These are phyloP conservation scores for Fusarium sp. DNA, from an alignment of 2,329 filamentous ascomycete genomes.

Conservation along the genomic window DNA sequence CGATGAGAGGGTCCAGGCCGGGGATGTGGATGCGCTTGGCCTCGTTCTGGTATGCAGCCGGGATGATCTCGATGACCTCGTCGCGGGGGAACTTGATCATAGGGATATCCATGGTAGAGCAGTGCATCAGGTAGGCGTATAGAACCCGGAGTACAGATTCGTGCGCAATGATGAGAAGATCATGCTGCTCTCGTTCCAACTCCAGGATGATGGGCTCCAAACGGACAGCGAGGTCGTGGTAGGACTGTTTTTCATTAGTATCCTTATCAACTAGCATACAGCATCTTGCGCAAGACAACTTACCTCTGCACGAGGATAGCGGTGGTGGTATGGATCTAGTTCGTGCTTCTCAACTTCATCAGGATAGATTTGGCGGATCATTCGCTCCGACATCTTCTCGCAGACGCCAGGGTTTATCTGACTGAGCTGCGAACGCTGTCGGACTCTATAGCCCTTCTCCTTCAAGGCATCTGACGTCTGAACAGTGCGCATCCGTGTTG, in stretches of 20 bases:
- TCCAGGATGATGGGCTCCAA: conserved; percentile 98
- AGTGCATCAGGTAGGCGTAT: conserved; percentile 98
- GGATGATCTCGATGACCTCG: conserved; percentile 98
- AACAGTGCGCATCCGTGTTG: conserved; percentile 85
- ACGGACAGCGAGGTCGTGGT: conserved; percentile 97
- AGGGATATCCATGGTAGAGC: conserved; percentile 93
- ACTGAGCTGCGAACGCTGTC: conserved; percentile 94
- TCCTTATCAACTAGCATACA: background rate
- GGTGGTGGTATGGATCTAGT: conserved; percentile 93
- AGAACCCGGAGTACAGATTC: conserved; percentile 96
- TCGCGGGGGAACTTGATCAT: conserved; percentile 92
- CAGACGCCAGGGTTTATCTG: conserved; percentile 97
- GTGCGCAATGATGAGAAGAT: conserved; percentile 97
- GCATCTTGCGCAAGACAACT: background rate
- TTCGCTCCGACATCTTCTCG: conserved; percentile 86
- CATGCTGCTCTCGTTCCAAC: conserved; percentile 94
- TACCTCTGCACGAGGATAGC: conserved; percentile 93
- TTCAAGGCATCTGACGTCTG: conserved; percentile 88
- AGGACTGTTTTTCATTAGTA: conserved; percentile 68
- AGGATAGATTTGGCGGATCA: conserved; percentile 81
- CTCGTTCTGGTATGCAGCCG: conserved; percentile 95
- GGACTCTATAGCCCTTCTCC: conserved; percentile 80
- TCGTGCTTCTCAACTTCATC: conserved; percentile 94
- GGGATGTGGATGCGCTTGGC: conserved; percentile 90
- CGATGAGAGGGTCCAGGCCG: conserved; percentile 67